A percentile compares a stretch with the other conserved stretches of the same genome.
Evolutionary conservation across 2,329 filamentous ascomycete genomes (phyloP).

Genomic region (Juglanconis oblonga): DNA sequence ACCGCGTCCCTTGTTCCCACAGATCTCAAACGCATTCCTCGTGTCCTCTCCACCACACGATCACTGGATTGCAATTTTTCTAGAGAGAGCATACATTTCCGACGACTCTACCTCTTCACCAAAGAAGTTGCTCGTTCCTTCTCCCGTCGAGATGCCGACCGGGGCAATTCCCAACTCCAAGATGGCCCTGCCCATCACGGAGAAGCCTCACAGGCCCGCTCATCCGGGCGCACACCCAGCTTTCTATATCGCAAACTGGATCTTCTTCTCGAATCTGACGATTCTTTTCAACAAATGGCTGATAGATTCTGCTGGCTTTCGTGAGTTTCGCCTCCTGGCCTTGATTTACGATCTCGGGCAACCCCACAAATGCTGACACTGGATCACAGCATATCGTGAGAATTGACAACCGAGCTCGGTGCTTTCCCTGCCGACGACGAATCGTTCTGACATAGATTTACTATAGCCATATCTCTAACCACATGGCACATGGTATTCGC

Average conservation of each 20-base stretch:
- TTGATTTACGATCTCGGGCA: too few species aligned
- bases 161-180: not conserved
- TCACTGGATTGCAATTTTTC: not conserved
- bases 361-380: not conserved
- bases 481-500: slow-evolving; percentile 94
- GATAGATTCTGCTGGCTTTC: slow-evolving; percentile 70
- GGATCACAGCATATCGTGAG: slow-evolving; percentile 10
- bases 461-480: slow-evolving; percentile 67
- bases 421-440: not conserved
- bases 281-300: slow-evolving; percentile 95
- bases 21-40: too few species aligned
- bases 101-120: not conserved
- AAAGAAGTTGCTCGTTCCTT: not conserved
- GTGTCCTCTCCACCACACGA: too few species aligned
- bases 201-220: slow-evolving; percentile 5
- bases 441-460: slow-evolving; percentile 22
- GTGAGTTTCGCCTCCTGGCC: slow-evolving; percentile 46
- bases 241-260: slow-evolving; percentile 57
- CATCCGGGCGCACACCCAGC: slow-evolving; percentile 9
- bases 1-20: too few species aligned
- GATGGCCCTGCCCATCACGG: slow-evolving; percentile 16
- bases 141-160: slow-evolving; percentile 4
- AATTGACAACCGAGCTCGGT: not conserved
- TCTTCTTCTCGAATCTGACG: slow-evolving; percentile 77
- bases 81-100: not conserved